Conservation (phyloP, 805 yeast genomes). For the Sugiyamaella lignohabitans region DNA sequence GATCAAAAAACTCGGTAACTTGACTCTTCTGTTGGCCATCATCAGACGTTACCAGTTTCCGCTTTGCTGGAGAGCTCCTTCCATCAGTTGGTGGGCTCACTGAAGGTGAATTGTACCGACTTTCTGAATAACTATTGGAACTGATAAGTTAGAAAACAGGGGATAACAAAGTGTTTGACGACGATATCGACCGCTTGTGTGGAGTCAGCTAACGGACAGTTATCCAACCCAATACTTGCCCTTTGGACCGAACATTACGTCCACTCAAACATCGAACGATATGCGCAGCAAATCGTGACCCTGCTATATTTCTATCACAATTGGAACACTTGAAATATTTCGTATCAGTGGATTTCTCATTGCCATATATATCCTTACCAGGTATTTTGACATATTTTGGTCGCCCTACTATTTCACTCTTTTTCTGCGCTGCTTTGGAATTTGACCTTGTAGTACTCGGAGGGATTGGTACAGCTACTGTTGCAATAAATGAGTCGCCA, state of each 20-base stretch:
- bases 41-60: slow-evolving; percentile 10
- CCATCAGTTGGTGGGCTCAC: slow-evolving; percentile 3
- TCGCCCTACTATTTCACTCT: slow-evolving; percentile 23
- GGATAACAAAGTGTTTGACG: no score
- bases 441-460: not conserved
- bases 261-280: slow-evolving; percentile 85
- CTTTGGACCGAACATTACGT: slow-evolving; percentile 28
- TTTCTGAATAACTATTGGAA: not conserved
- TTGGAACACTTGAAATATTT: slow-evolving; percentile 70
- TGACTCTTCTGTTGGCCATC: slow-evolving; percentile 13
- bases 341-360: slow-evolving; percentile 41
- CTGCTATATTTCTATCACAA: slow-evolving; percentile 83
- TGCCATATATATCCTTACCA: slow-evolving; percentile 38
- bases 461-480: slow-evolving; percentile 1
- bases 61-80: slow-evolving; percentile 16
- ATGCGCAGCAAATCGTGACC: slow-evolving; percentile 89
- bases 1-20: slow-evolving; percentile 16
- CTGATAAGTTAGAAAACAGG: no score
- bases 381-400: slow-evolving; percentile 19
- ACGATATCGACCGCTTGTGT: no score
- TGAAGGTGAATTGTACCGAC: not conserved
- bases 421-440: slow-evolving; percentile 9
- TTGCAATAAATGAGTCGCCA: slow-evolving; percentile 27
- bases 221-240: no score
- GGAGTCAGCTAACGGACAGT: no score